Conservation (phyloP, 352 stramenopile species). For the Phytopythium chamaehyphon region DNA sequence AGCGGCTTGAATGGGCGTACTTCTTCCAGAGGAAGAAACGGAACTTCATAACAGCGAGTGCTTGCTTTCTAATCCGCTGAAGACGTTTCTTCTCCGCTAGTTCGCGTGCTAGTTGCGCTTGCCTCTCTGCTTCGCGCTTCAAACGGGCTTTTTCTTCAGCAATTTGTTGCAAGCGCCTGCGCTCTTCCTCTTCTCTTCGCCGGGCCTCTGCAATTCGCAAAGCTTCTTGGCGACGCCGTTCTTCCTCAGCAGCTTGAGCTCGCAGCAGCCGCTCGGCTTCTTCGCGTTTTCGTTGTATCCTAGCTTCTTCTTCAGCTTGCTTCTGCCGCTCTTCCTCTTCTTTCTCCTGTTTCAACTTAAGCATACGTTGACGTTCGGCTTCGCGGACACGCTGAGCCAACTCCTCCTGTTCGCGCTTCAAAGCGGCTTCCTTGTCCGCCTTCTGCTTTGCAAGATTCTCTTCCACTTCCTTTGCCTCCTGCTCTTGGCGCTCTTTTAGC, state of each 20-base stretch:
- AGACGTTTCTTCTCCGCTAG: conserved; percentile 31
- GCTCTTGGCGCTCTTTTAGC: conserved; percentile 8
- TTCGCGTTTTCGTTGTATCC: conserved; percentile 22
- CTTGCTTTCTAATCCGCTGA: conserved; percentile 37
- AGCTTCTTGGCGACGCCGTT: conserved; percentile 29
- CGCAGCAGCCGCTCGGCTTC: conserved; percentile 20
- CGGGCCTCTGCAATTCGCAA: conserved; percentile 30
- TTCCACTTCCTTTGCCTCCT: conserved; percentile 17
- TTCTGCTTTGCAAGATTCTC: conserved; percentile 8
- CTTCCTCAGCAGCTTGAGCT: conserved; percentile 36
- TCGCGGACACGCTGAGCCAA: conserved; percentile 27
- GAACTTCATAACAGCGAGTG: conserved; percentile 45
- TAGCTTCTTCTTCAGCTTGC: conserved; percentile 30
- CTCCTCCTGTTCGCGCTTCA: conserved; percentile 27
- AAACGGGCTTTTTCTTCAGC: conserved; percentile 34
- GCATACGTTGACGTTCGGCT: conserved; percentile 10
- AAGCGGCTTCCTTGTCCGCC: conserved; percentile 31
- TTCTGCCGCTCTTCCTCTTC: conserved; percentile 43
- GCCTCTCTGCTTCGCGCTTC: conserved; percentile 34
- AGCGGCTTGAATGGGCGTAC: conserved; percentile 49
- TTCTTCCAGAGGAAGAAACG: conserved; percentile 62
- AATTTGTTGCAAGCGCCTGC: conserved; percentile 34
- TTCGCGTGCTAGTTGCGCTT: conserved; percentile 45
- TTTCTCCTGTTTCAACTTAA: conserved; percentile 24
- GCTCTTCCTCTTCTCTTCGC: conserved; percentile 30